Evolutionary conservation across 2,329 filamentous ascomycete species (phyloP).

Genomic region (Pseudogymnoascus sp.): DNA sequence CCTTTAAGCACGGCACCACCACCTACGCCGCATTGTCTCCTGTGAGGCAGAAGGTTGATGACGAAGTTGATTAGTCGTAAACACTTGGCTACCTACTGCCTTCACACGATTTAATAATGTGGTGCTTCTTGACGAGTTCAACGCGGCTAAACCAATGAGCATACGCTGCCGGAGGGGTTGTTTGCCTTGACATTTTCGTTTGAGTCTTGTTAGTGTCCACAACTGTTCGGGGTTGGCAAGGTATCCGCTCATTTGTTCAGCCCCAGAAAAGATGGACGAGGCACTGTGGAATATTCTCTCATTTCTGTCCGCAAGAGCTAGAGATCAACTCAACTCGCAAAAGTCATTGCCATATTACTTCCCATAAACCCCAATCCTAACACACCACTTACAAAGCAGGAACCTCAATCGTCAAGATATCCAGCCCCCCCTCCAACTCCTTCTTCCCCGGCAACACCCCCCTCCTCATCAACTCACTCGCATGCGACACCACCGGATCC

Average conservation of each 20-base stretch:
- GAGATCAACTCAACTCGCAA: constrained; percentile 1
- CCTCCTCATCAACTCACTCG: constrained; percentile 75
- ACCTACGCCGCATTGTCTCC: not conserved
- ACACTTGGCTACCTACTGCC: not conserved
- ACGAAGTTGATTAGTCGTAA: not conserved
- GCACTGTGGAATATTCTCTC: not conserved
- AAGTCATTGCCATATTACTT: not conserved
- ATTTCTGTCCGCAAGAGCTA: not conserved
- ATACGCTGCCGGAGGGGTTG: no score
- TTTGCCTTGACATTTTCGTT: no score
- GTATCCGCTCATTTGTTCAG: not conserved
- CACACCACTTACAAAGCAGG: constrained; percentile 14
- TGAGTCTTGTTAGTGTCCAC: not conserved
- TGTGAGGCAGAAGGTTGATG: not conserved
- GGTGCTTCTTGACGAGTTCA: not conserved
- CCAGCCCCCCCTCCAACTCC: constrained; percentile 59
- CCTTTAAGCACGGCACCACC: no score
- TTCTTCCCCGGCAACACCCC: constrained; percentile 78
- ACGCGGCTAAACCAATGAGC: no score
- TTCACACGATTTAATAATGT: not conserved
- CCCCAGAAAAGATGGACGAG: not conserved
- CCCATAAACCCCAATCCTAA: not conserved
- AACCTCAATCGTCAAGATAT: constrained; percentile 25
- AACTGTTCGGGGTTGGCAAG: not conserved
- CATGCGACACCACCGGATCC: constrained; percentile 80